Conservation (phyloP, 257 asterid species). For the Solanum virginianum region DNA sequence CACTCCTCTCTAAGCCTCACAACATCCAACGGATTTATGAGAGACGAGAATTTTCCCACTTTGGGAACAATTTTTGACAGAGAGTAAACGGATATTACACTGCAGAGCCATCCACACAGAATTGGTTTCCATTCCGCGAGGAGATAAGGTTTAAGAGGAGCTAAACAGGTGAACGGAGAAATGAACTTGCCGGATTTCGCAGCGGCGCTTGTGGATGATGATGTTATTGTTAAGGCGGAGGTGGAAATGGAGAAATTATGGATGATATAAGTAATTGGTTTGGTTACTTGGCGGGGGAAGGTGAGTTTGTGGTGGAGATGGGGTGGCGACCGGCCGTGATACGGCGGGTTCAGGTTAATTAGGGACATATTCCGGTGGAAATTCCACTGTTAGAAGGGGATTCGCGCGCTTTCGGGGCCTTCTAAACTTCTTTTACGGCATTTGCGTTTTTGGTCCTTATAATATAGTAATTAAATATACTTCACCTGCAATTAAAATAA, state of each 20-base stretch:
- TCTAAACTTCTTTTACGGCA: background rate
- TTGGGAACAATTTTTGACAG: constrained; percentile 67
- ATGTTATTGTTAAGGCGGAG: background rate
- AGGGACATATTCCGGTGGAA: constrained; percentile 15
- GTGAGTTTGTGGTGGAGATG: constrained; percentile 12
- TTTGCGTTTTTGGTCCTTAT: background rate
- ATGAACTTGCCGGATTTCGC: background rate
- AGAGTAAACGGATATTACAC: constrained; percentile 65
- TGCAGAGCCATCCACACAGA: constrained; percentile 67
- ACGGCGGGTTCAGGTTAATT: constrained; percentile 10
- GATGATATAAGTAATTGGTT: background rate
- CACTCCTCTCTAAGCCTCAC: constrained; percentile 25
- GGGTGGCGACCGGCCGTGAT: background rate
- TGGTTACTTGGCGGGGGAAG: background rate
- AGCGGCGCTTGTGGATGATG: constrained; percentile 14
- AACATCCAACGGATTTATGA: constrained; percentile 13
- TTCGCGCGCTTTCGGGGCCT: background rate
- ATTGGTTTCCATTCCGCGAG: constrained; percentile 62
- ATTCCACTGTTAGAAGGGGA: background rate
- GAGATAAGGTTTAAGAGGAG: constrained; percentile 49
- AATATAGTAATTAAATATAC: background rate
- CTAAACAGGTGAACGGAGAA: constrained; percentile 12
- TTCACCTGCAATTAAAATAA: background rate
- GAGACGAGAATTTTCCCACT: constrained; percentile 43
- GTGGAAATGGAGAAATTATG: background rate